A percentile compares a stretch with the other conserved stretches of the same genome.
These are phyloP conservation scores for Neopestalotiopsis clavispora DNA, from an alignment of 2,329 filamentous ascomycete genomes.

Conservation along the genomic window DNA sequence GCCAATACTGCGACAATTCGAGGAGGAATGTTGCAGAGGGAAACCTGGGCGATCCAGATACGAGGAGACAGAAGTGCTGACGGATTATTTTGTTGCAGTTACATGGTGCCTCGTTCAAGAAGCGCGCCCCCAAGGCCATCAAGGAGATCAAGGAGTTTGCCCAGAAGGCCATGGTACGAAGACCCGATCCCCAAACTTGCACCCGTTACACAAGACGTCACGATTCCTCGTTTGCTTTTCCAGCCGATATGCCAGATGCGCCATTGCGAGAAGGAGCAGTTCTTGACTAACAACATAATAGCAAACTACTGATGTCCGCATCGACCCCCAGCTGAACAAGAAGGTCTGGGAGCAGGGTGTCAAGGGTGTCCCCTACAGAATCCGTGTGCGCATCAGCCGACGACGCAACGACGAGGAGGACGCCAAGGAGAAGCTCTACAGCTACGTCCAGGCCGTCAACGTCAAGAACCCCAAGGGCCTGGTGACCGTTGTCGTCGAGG, in stretches of 20 bases:
- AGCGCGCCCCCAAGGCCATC: slow-evolving; percentile 96
- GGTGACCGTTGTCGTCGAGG: slow-evolving; percentile 85
- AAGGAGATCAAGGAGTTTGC: slow-evolving; percentile 99
- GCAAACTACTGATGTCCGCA: slow-evolving; percentile 95
- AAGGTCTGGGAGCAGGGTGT: slow-evolving; percentile 99
- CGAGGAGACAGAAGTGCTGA: slow-evolving; percentile 24
- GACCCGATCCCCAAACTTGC: slow-evolving; percentile 15
- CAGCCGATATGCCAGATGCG: neutral
- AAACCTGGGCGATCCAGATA: neutral
- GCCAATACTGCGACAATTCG: slow-evolving; percentile 14
- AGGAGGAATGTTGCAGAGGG: neutral
- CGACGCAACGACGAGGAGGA: slow-evolving; percentile 99
- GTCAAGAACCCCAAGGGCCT: slow-evolving; percentile 99
- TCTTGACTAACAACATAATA: slow-evolving; percentile 44
- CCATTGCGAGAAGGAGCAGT: neutral
- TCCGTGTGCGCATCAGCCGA: slow-evolving; percentile 97
- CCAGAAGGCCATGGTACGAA: slow-evolving; percentile 89
- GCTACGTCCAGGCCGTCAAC: slow-evolving; percentile 99
- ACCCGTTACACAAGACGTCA: slow-evolving; percentile 18
- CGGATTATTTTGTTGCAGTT: slow-evolving; percentile 60
- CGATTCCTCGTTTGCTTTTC: slow-evolving; percentile 22
- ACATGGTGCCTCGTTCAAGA: slow-evolving; percentile 99
- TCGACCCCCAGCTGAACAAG: slow-evolving; percentile 99
- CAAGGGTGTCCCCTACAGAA: slow-evolving; percentile 97
- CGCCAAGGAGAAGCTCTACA: slow-evolving; percentile 99